These are phyloP conservation scores for Pseudozyma hubeiensis DNA, from an alignment of 1,284 basidiomycete species.

Conservation along the genomic window DNA sequence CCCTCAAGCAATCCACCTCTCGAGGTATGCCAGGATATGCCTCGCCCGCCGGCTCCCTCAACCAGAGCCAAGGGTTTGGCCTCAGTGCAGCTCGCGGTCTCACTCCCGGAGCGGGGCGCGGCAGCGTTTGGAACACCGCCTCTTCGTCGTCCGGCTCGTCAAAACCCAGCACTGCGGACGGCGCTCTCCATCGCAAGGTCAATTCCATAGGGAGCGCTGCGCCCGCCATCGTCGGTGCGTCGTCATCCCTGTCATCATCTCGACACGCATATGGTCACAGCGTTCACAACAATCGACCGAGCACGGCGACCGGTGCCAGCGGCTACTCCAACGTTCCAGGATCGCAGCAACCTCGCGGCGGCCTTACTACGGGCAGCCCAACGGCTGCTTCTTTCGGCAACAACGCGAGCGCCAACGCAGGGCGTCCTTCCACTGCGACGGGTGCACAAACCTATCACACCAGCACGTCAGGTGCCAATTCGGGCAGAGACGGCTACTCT, in stretches of 20 bases:
- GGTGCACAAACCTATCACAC: conserved; percentile 31
- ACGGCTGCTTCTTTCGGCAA: conserved; percentile 34
- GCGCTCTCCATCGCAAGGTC: conserved; percentile 49
- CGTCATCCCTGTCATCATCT: conserved; percentile 12
- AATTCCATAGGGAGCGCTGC: conserved; percentile 50
- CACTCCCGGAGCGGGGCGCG: conserved; percentile 40
- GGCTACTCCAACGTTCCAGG: conserved; percentile 18
- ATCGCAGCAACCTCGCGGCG: conserved; percentile 11
- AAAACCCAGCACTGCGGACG: conserved; percentile 31
- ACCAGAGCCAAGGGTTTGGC: conserved; percentile 53
- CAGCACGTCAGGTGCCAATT: conserved; percentile 5
- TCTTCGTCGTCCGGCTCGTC: conserved; percentile 18
- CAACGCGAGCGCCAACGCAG: conserved; percentile 4
- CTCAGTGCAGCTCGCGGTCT: conserved; percentile 54
- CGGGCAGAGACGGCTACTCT: conserved; percentile 23
- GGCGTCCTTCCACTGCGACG: conserved; percentile 47
- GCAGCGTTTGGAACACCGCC: conserved; percentile 31
- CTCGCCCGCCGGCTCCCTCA: conserved; percentile 38
- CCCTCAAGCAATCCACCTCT: conserved; percentile 43
- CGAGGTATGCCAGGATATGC: conserved; percentile 48
- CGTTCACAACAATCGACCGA: conserved; percentile 37
- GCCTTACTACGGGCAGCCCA: conserved; percentile 31
- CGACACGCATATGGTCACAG: conserved; percentile 20
- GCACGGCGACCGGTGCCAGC: conserved; percentile 55
- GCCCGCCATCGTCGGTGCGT: conserved; percentile 24